A percentile compares a stretch with the other conserved stretches of the same genome.
phyloP scores from a whole-genome alignment of 129 eudicot genomes.

The sunflower (Helianthus annuus) region HanXRQr2.0-SUNRISE NC_035435.2:146924056-146924555 shows the following conservation, averaged over 20 bases:
- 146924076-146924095: slow-evolving; percentile 69
- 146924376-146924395: slow-evolving; percentile 78
- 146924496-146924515: slow-evolving; percentile 53
- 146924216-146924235: slow-evolving; percentile 48
- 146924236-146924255: neutral
- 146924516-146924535: neutral
- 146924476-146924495: slow-evolving; percentile 86
- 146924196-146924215: slow-evolving; percentile 64
- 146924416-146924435: slow-evolving; percentile 94
- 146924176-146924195: slow-evolving; percentile 58
- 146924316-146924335: neutral
- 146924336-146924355: slow-evolving; percentile 27
- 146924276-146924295: too few relatives aligned
- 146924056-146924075: slow-evolving; percentile 50
- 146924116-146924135: slow-evolving; percentile 67
- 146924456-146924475: slow-evolving; percentile 92
- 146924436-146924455: slow-evolving; percentile 89
- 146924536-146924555: neutral
- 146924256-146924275: too few relatives aligned
- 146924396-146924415: slow-evolving; percentile 86
- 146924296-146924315: too few relatives aligned
- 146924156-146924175: slow-evolving; percentile 49
- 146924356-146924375: slow-evolving; percentile 93
- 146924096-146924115: slow-evolving; percentile 60
- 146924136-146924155: slow-evolving; percentile 61